Percentiles rank a stretch among this genome's conserved stretches.
These are phyloP conservation scores for Crucihimalaya himalaica DNA, from an alignment of 345 rosid species.

Conservation along the genomic window DNA sequence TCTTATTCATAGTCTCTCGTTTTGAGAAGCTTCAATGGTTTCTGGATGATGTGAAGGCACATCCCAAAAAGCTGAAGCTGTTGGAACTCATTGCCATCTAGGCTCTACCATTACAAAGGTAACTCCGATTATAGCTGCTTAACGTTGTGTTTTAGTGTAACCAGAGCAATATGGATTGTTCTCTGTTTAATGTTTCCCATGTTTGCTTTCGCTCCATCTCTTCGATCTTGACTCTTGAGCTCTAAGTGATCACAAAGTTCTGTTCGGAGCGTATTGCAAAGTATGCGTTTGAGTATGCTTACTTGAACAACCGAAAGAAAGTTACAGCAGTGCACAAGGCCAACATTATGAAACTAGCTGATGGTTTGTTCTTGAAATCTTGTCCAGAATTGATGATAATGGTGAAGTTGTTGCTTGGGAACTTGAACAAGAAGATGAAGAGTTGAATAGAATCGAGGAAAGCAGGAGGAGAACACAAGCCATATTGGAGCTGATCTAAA, in stretches of 20 bases:
- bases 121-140: background rate
- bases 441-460: too few relatives aligned
- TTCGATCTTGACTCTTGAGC: background rate
- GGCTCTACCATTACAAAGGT: slow-evolving; percentile 99
- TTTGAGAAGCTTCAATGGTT: slow-evolving; percentile 97
- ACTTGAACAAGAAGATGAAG: too few relatives aligned
- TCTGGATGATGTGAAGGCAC: slow-evolving; percentile 90
- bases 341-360: too few relatives aligned
- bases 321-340: slow-evolving; percentile 98
- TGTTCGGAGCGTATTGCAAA: slow-evolving; percentile 96
- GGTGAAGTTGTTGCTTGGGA: too few relatives aligned
- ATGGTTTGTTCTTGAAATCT: too few relatives aligned
- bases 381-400: too few relatives aligned
- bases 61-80: slow-evolving; percentile 85
- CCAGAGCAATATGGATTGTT: background rate
- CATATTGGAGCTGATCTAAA: too few relatives aligned
- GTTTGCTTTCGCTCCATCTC: background rate
- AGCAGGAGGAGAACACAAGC: too few relatives aligned
- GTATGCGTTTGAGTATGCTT: slow-evolving; percentile 97
- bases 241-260: slow-evolving; percentile 88
- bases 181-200: background rate
- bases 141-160: background rate
- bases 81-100: slow-evolving; percentile 97
- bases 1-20: slow-evolving; percentile 34
- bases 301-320: slow-evolving; percentile 89